Evolutionary conservation across 306 rosid genomes (phyloP), one percentile per base, ranked within the genome.

Genomic region (Sicyos baderoa): DNA sequence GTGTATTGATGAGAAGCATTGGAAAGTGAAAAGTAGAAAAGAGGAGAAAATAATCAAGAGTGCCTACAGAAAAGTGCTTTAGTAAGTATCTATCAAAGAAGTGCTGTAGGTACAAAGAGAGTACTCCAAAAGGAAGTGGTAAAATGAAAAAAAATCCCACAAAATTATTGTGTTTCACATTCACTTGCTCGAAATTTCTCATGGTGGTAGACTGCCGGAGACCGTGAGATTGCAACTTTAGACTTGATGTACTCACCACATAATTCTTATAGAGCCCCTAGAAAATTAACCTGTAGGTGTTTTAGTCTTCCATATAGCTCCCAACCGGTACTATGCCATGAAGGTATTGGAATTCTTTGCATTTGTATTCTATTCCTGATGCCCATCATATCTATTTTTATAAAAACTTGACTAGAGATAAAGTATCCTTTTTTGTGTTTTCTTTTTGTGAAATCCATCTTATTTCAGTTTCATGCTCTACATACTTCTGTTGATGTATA

Each of bases 381-480:
- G 23, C 48, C 45, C 18, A n/a, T 60, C 13, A 15, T 62, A 40
- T 14, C 51, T 32, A 18, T 2, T n/a, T 32, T 37, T 62, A 16
- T 0, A 3, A 10, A 54, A 40, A 11, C 5, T 40, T 40, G 2
- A 63, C 42, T 3, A 7, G 22, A 45, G 32, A 64, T 5, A 6
- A 42, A 3, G 22, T 16, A 11, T 62, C 27, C 32, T 19, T 13
- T 13, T 14, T 13, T 44, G n/a, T 62, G 4, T 62, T 9, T 37
- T 61, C 4, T n/a, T 35, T 35, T 17, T 18, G 69, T 42, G 56
- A 48, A 8, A 48, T 47, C 21, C 40, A 22, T 65, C 54, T 66
- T 66, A 66, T 66, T 63, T 66, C 40, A 22, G 55, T 7, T 48
- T 48, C 44, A 15, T 14, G 42, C 71, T 66, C 44, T 22, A 48